Percentiles rank a stretch among this genome's conserved stretches.
Evolutionary conservation across 2,329 filamentous ascomycete species (phyloP).

Genomic region (Scedosporium dehoogii): DNA sequence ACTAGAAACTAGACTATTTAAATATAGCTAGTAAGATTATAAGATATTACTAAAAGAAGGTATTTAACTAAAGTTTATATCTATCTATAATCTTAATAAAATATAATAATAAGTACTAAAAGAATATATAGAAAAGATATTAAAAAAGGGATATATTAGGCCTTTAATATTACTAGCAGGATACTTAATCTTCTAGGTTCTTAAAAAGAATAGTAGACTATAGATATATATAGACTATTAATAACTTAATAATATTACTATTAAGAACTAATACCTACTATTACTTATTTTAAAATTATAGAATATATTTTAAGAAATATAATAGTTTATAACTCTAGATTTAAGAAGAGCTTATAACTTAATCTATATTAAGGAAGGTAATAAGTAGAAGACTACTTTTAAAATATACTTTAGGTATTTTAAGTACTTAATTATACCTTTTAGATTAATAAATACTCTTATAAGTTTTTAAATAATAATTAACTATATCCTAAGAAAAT

Average conservation of each 20-base stretch:
- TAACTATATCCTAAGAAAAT: background rate
- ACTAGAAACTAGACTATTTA: background rate
- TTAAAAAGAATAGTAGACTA: too few species aligned
- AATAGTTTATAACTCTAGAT: conserved; percentile 9
- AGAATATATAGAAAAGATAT: background rate
- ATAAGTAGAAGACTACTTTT: too few species aligned
- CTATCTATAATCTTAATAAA: background rate
- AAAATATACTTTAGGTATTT: too few species aligned
- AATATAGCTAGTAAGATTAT: background rate
- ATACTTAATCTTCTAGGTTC: too few species aligned
- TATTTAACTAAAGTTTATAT: background rate
- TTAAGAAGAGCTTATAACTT: conserved; percentile 7
- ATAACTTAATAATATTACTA: conserved; percentile 9
- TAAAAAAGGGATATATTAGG: background rate
- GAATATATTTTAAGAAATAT: background rate
- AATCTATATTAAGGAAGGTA: too few species aligned
- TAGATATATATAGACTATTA: background rate
- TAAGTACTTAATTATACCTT: conserved; percentile 11
- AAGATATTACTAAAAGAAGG: background rate
- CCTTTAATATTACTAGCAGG: background rate
- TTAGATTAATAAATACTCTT: conserved; percentile 10
- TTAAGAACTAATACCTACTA: background rate
- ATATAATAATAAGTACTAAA: background rate
- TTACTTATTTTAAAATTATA: conserved; percentile 10
- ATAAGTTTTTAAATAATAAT: conserved; percentile 8